Conservation (phyloP, 805 yeast species). For the Yarrowia phangngaensis region DNA sequence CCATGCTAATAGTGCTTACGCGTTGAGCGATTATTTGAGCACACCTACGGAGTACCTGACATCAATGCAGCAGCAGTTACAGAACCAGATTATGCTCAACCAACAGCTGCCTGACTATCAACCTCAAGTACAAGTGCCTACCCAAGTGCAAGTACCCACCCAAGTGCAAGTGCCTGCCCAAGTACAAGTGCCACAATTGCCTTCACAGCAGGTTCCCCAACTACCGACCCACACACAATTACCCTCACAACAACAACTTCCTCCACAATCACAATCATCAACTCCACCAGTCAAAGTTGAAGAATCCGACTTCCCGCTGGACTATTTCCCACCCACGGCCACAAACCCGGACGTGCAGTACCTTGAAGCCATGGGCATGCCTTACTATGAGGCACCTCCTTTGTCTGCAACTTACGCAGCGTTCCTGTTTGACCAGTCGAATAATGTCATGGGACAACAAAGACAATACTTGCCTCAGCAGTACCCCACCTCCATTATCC, state of each 20-base stretch:
- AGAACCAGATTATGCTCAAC: slow-evolving; percentile 17
- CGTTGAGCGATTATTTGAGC: slow-evolving; percentile 24
- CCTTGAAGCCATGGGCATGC: neutral
- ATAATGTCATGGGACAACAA: slow-evolving; percentile 8
- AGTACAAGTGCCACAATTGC: too few relatives aligned
- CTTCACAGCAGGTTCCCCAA: neutral
- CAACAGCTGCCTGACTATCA: slow-evolving; percentile 21
- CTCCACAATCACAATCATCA: neutral
- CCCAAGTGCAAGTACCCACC: too few relatives aligned
- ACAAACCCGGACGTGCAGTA: slow-evolving; percentile 21
- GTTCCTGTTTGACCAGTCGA: slow-evolving; percentile 22
- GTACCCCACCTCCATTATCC: slow-evolving; percentile 20
- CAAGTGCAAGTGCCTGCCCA: too few relatives aligned
- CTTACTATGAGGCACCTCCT: slow-evolving; percentile 8
- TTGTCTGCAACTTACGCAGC: slow-evolving; percentile 12
- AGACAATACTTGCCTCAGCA: slow-evolving; percentile 12
- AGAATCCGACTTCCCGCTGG: slow-evolving; percentile 34
- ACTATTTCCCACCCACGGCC: slow-evolving; percentile 30
- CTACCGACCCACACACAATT: neutral
- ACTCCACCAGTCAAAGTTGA: slow-evolving; percentile 22
- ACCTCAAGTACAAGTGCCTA: slow-evolving; percentile 19
- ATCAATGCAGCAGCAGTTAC: slow-evolving; percentile 24
- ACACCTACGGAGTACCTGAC: slow-evolving; percentile 26
- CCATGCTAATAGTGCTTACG: slow-evolving; percentile 18
- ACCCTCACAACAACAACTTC: neutral